Evolutionary conservation across 78 protist species (phyloP).

Genomic region (Creolimax fragrantissima): DNA sequence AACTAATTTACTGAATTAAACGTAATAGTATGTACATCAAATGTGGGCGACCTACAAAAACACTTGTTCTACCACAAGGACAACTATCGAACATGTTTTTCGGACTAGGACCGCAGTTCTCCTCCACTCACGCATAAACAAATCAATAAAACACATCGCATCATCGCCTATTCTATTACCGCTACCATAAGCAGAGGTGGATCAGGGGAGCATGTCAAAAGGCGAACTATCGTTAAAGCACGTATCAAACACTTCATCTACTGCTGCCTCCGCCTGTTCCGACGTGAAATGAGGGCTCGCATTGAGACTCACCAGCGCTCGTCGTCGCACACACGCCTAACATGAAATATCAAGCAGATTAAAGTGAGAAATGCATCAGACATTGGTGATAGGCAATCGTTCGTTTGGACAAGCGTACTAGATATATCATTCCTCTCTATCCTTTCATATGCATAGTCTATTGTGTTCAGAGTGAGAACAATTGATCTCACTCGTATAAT

Average conservation of each 20-base stretch:
- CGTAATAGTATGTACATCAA: too few relatives aligned
- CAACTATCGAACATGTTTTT: too few relatives aligned
- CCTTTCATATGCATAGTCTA: not conserved
- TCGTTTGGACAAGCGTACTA: not conserved
- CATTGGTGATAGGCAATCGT: too few relatives aligned
- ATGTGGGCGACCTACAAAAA: too few relatives aligned
- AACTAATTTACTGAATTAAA: too few relatives aligned
- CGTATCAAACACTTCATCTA: conserved; percentile 8
- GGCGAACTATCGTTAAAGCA: conserved; percentile 21
- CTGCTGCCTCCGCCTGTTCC: not conserved
- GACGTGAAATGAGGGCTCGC: not conserved
- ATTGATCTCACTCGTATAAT: not conserved
- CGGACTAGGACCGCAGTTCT: too few relatives aligned
- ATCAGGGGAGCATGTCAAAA: not conserved
- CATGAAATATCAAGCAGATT: not conserved
- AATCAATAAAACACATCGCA: too few relatives aligned
- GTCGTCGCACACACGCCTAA: conserved; percentile 27
- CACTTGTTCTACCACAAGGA: too few relatives aligned
- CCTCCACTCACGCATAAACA: too few relatives aligned
- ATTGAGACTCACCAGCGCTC: conserved; percentile 1
- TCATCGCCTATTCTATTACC: too few relatives aligned
- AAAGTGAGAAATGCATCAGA: not conserved
- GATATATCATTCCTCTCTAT: not conserved
- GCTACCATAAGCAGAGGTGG: too few relatives aligned
- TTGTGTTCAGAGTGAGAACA: not conserved